Conservation (phyloP, 2,329 filamentous ascomycete genomes). For the Epichloe uncinata region DNA sequence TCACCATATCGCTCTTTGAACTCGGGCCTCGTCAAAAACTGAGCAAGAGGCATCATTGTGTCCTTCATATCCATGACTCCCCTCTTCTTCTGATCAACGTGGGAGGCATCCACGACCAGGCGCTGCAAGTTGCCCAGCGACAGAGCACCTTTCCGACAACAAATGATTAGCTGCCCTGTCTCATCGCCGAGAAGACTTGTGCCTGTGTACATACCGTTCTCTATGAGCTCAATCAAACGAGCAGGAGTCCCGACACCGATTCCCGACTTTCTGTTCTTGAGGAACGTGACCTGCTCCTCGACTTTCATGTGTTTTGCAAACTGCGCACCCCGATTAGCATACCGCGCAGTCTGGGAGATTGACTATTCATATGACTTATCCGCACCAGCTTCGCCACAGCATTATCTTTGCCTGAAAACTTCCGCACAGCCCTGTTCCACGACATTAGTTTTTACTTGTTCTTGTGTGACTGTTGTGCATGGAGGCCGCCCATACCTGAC, state of each 20-base stretch:
- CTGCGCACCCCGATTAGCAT: constrained; percentile 15
- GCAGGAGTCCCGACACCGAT: constrained; percentile 86
- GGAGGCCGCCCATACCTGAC: constrained; percentile 41
- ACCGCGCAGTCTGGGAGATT: background rate
- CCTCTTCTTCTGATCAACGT: constrained; percentile 89
- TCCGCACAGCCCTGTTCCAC: constrained; percentile 50
- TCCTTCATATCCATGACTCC: constrained; percentile 94
- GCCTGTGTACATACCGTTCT: constrained; percentile 51
- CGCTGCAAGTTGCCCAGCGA: constrained; percentile 59
- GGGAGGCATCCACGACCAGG: constrained; percentile 79
- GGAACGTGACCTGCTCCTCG: constrained; percentile 66
- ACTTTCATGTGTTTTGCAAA: constrained; percentile 99
- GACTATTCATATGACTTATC: background rate
- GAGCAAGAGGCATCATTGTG: constrained; percentile 66
- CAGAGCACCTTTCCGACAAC: constrained; percentile 41
- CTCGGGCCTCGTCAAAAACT: constrained; percentile 56
- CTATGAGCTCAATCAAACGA: constrained; percentile 67
- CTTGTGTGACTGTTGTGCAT: background rate
- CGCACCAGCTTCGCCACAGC: constrained; percentile 67
- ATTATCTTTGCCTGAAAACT: constrained; percentile 66
- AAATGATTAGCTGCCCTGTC: background rate
- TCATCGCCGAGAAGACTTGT: background rate
- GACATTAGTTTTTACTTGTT: background rate
- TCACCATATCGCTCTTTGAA: constrained; percentile 57
- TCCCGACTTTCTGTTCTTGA: constrained; percentile 57